phyloP scores from a whole-genome alignment of 257 asterid genomes.

The Ilex aquifolium region DNA sequence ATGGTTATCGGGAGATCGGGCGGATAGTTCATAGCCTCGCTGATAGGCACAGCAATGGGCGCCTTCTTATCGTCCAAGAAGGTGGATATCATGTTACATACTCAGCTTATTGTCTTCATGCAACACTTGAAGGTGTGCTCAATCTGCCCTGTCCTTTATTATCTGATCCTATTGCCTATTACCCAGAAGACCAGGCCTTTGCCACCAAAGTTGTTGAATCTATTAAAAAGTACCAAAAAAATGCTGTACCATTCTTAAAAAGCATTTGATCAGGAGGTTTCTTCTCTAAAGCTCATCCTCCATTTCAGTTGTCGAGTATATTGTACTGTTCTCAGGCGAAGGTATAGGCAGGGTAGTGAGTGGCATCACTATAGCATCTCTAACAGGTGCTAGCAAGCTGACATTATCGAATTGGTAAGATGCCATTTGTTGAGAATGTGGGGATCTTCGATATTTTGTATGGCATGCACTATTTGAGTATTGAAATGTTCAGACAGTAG shows the following conservation, averaged over 20 bases:
- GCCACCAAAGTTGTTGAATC: slow-evolving; percentile 37
- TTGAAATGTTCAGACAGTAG: no score
- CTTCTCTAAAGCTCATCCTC: not conserved
- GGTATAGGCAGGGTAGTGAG: no score
- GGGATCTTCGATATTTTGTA: no score
- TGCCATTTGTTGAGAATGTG: no score
- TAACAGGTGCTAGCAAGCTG: no score
- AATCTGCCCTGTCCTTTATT: slow-evolving; percentile 44
- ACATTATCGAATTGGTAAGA: no score
- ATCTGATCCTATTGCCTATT: slow-evolving; percentile 74
- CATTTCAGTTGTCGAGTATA: no score
- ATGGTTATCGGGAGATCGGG: slow-evolving; percentile 74
- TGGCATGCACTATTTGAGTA: no score
- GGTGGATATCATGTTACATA: slow-evolving; percentile 95
- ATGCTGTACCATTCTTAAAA: slow-evolving; percentile 41
- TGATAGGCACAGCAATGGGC: slow-evolving; percentile 49
- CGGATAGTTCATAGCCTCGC: slow-evolving; percentile 49
- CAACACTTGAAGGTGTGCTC: slow-evolving; percentile 83
- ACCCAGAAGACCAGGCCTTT: slow-evolving; percentile 71
- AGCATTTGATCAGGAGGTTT: slow-evolving; percentile 12
- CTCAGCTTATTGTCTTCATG: slow-evolving; percentile 85
- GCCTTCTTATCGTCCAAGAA: slow-evolving; percentile 78
- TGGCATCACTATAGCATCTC: no score
- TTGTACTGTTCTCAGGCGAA: no score
- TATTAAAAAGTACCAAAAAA: slow-evolving; percentile 41